Base-by-base conservation (phyloP, 768 basidiomycete species). In the Neoboletus magnificus region DNA sequence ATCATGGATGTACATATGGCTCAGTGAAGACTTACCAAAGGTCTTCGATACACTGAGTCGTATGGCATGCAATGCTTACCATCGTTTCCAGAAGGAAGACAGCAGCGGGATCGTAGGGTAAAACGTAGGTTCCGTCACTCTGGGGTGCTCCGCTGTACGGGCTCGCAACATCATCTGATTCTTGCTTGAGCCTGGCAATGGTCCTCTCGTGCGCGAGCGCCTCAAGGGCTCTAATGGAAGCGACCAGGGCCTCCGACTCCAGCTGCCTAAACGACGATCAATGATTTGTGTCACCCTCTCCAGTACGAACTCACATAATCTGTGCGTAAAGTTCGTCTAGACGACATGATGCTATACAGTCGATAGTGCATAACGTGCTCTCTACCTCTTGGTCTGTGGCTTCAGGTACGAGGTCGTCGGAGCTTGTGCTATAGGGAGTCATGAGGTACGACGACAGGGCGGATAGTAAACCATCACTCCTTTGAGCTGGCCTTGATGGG, bases 1-100 rank as follows among this genome's bases (percentile, higher is more conserved):
- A 53, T 43, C 53, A 36, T 44, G 29, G 11, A 41, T 13, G 23
- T 29, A 32, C 15, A 46, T 25, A 29, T 6, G 42, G 13, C 9
- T 23, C 16, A 29, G 18, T 20, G 50, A 29, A 53, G 29, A 70
- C 85, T 61, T 61, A 91, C 96, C 97, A 99, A 40, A 92, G 80
- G 43, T 98, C 94, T 53, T 87, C 87, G 27, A 98, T 87, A 62
- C 87, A 81, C 56, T 86, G 81, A 9, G 86, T 81, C 2, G 87
- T 82, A 55, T 91, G 85, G 59, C 82, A 85, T 2, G 89, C 81
- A 39, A 98, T 84, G 70, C 93, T 96, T 60, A 93, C 85, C 88
- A 98, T 96, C 48, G 85, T 91, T 71, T 99, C 97, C 57, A 98
- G 73, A 36, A 98, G 83, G 74, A 98, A 96, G 1, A 97, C 87